Evolutionary conservation across 2,329 filamentous ascomycete genomes (phyloP), one percentile per base, ranked within the genome.

Genomic region (Penicillium sp.): DNA sequence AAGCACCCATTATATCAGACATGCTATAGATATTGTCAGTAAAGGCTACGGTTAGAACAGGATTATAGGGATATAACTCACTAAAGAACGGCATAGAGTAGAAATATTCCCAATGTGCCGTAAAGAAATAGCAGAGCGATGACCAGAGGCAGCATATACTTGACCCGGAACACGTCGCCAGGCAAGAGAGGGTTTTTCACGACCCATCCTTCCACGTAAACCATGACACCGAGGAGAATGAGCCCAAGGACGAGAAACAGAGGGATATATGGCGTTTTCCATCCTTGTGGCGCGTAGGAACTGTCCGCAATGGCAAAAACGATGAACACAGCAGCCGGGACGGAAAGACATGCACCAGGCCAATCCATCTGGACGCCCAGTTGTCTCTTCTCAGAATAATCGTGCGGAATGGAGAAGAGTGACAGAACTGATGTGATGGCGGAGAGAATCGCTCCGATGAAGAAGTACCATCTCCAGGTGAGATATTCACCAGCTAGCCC

Each of bases 271-370:
- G 88, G 86, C 0, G 87, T 90, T n/a, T 72, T 77, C 89, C 89
- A 93, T 2, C 86, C 84, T 3, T 85, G 69, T 0, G 85, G 82
- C 0, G 88, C 88, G 69, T 90, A 85, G 0, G 85, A 82, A 8
- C 85, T 86, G 46, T 90, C 86, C 0, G 89, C 92, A 50, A 94
- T 82, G 0, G 89, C 87, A 64, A 87, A 93, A 0, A 91, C 86
- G 60, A 90, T 78, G 26, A 94, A 78, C 2, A 89, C 79, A 13
- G 92, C 72, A 0, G 87, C 89, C 0, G 81, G 79, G 0, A 89
- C 79, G 16, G 87, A 86, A 14, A 86, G 81, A 2, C 72, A 67
- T 2, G 82, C 74, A 0, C 89, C 89, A 55, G 79, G 75, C 82
- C 85, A 91, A 68, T 92, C 89, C 87, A 92, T 91, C 32, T 76